Evolutionary conservation across 2,329 filamentous ascomycete species (phyloP).

Genomic region (Knoxdaviesia capensis): DNA sequence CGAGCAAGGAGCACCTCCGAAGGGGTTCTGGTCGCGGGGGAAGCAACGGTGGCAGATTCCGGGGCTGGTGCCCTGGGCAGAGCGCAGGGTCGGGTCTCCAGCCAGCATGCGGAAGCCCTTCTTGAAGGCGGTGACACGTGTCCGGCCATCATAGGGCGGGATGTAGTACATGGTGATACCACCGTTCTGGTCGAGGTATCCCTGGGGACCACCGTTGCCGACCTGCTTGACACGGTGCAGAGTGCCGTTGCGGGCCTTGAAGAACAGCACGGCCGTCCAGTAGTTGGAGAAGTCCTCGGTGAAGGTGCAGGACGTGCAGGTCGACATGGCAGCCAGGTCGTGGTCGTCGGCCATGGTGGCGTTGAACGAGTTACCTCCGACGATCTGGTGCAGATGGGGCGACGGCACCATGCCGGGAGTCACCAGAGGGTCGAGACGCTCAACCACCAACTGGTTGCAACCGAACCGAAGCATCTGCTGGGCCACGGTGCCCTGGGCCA

Average conservation of each 20-base stretch:
- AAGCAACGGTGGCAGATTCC: slow-evolving; percentile 26
- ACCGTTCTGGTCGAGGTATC: slow-evolving; percentile 20
- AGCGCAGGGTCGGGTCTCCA: slow-evolving; percentile 10
- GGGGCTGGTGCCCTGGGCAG: slow-evolving; percentile 15
- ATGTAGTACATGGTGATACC: slow-evolving; percentile 24
- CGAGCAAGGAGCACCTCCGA: slow-evolving; percentile 27
- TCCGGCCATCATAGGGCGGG: slow-evolving; percentile 15
- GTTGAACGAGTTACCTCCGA: slow-evolving; percentile 26
- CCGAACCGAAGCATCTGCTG: slow-evolving; percentile 25
- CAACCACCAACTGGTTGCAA: slow-evolving; percentile 25
- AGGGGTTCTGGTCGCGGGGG: slow-evolving; percentile 23
- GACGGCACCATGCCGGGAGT: slow-evolving; percentile 23
- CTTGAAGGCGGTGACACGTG: slow-evolving; percentile 20
- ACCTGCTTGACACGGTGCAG: slow-evolving; percentile 15
- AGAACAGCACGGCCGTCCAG: slow-evolving; percentile 15
- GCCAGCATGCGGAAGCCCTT: slow-evolving; percentile 27
- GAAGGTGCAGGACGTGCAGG: slow-evolving; percentile 17
- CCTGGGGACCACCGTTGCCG: slow-evolving; percentile 20
- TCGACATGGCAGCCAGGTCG: slow-evolving; percentile 12
- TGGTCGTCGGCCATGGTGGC: slow-evolving; percentile 16
- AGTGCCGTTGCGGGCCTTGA: slow-evolving; percentile 12
- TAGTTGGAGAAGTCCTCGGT: slow-evolving; percentile 14
- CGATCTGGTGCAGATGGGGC: slow-evolving; percentile 25
- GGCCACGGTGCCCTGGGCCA: slow-evolving; percentile 1
- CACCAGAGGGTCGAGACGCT: slow-evolving; percentile 23